These are phyloP conservation scores for Erodium texanum DNA, from an alignment of 441 rosid genomes.

Conservation along the genomic window DNA sequence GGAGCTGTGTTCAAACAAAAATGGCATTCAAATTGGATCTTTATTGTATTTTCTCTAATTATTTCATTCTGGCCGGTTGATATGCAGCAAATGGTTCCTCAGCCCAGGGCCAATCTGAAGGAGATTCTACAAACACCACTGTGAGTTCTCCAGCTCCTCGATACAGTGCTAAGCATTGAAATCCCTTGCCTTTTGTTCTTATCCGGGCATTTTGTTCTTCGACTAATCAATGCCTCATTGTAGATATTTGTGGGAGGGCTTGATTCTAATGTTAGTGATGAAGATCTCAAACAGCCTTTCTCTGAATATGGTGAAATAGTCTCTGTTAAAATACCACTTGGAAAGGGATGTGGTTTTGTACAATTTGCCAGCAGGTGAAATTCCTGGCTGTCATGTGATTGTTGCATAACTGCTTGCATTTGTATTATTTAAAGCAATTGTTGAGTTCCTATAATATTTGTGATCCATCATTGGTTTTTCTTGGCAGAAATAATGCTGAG, in stretches of 20 bases:
- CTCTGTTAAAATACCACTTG: conserved; percentile 73
- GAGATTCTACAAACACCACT: conserved; percentile 72
- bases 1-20: background rate
- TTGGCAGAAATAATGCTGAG: conserved; percentile 63
- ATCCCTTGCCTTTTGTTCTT: background rate
- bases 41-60: background rate
- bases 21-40: background rate
- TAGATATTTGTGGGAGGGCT: conserved; percentile 97
- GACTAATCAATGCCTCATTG: conserved; percentile 16
- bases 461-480: conserved; percentile 14
- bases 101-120: conserved; percentile 50
- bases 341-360: conserved; percentile 90
- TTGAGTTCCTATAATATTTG: conserved; percentile 4
- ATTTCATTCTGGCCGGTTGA: conserved; percentile 38
- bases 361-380: conserved; percentile 73
- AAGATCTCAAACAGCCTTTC: conserved; percentile 73
- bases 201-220: conserved; percentile 13
- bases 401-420: background rate
- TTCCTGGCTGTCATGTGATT: conserved; percentile 3
- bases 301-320: conserved; percentile 67
- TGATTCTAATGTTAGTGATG: conserved; percentile 72
- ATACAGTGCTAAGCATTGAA: conserved; percentile 19
- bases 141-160: conserved; percentile 36
- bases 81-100: conserved; percentile 52
- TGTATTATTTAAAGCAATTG: background rate